Evolutionary conservation across 2,329 filamentous ascomycete genomes (phyloP).

Genomic region (Diaporthe citri): DNA sequence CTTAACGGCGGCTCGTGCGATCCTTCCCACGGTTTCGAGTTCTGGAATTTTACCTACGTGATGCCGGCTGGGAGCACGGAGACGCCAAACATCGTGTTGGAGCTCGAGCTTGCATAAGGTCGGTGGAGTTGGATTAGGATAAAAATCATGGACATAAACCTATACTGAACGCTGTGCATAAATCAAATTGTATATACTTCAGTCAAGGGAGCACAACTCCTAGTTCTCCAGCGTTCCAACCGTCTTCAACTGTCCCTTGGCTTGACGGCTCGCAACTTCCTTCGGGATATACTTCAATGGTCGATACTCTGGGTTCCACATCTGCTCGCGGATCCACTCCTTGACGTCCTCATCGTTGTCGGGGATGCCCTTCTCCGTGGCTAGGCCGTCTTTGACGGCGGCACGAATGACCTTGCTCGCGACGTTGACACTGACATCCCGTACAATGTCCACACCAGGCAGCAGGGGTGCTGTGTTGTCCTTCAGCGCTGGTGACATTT

Average conservation of each 20-base stretch:
- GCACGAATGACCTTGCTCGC: conserved; percentile 80
- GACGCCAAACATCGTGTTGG: conserved; percentile 41
- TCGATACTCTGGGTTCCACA: conserved; percentile 82
- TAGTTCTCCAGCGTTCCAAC: conserved; percentile 54
- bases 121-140: neutral
- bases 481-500: conserved; percentile 75
- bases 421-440: conserved; percentile 82
- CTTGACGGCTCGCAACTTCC: conserved; percentile 65
- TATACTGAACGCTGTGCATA: neutral
- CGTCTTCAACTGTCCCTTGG: conserved; percentile 69
- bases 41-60: conserved; percentile 60
- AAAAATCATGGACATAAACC: neutral
- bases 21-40: conserved; percentile 56
- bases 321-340: conserved; percentile 81
- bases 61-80: conserved; percentile 51
- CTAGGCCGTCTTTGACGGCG: conserved; percentile 77
- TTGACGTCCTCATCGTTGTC: conserved; percentile 66
- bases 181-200: neutral
- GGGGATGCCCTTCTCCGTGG: conserved; percentile 75
- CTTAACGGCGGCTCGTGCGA: conserved; percentile 49
- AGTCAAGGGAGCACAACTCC: neutral
- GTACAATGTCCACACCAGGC: conserved; percentile 80
- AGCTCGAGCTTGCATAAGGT: conserved; percentile 35
- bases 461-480: conserved; percentile 76
- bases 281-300: conserved; percentile 69